These are phyloP conservation scores for Gossypium bickii DNA, from an alignment of 345 rosid species.

Conservation along the genomic window DNA sequence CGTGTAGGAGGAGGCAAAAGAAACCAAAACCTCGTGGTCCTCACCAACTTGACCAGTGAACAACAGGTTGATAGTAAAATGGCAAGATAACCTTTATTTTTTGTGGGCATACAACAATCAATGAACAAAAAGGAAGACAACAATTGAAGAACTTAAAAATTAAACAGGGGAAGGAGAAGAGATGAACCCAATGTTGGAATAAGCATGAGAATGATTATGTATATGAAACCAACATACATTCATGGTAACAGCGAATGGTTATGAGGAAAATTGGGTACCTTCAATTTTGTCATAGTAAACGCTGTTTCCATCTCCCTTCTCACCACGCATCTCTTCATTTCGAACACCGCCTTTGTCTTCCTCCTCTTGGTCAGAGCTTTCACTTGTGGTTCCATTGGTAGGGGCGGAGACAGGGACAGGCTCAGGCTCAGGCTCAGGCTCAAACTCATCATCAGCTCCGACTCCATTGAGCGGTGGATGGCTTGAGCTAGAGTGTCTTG, in stretches of 20 bases:
- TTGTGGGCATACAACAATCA: neutral
- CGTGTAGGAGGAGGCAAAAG: neutral
- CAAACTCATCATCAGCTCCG: neutral
- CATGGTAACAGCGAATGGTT: neutral
- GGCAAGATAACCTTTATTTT: neutral
- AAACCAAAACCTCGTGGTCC: neutral
- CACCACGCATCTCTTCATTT: neutral
- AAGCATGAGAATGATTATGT: neutral
- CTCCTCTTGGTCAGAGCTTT: neutral
- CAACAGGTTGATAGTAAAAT: neutral
- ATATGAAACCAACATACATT: neutral
- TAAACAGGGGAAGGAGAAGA: neutral
- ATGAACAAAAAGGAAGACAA: neutral
- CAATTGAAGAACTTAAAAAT: neutral
- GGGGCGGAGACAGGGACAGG: neutral
- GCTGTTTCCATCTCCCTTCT: conserved; percentile 9
- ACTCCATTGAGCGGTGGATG: neutral
- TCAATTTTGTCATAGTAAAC: conserved; percentile 30
- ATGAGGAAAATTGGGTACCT: conserved; percentile 17
- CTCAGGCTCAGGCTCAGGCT: neutral
- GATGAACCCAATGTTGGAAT: neutral
- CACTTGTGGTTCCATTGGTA: neutral
- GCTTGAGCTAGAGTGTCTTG: neutral
- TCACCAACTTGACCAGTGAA: neutral
- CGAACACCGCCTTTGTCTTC: neutral